Evolutionary conservation across 805 yeast species (phyloP).

Genomic region (Starmerella apis): DNA sequence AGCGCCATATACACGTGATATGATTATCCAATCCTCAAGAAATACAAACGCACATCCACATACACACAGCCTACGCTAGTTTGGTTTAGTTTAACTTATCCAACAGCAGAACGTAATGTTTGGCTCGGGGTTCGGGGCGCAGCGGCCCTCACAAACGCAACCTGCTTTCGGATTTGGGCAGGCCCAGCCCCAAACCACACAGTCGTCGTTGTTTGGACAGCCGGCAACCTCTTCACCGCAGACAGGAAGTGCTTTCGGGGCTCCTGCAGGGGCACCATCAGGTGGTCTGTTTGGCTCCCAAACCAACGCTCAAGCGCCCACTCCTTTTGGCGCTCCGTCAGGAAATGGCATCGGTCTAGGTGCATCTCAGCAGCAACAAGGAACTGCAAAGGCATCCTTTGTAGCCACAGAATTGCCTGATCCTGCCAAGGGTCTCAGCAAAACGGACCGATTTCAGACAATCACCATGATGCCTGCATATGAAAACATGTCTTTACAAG

Average conservation of each 20-base stretch:
- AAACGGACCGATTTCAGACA: constrained; percentile 47
- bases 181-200: constrained; percentile 22
- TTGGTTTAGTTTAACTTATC: not conserved
- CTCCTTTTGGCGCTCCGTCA: constrained; percentile 29
- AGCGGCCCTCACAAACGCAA: constrained; percentile 8
- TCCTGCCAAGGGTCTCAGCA: constrained; percentile 21
- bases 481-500: constrained; percentile 69
- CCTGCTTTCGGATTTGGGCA: constrained; percentile 18
- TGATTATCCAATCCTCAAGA: not conserved
- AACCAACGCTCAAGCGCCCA: not conserved
- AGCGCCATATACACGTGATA: not conserved
- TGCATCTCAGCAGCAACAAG: constrained; percentile 17
- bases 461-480: constrained; percentile 89
- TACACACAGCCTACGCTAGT: not conserved
- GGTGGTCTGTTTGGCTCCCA: constrained; percentile 20
- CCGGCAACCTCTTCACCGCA: constrained; percentile 14
- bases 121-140: constrained; percentile 22
- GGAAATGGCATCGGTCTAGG: constrained; percentile 23
- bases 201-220: constrained; percentile 17
- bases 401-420: constrained; percentile 51
- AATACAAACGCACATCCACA: not conserved
- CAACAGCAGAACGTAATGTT: constrained; percentile 5
- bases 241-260: constrained; percentile 20
- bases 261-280: constrained; percentile 26
- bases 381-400: constrained; percentile 49